A percentile compares a stretch with the other conserved stretches of the same genome.
Conservation (phyloP, 305 asterid genomes). For the Fraxinus dipetala region DNA sequence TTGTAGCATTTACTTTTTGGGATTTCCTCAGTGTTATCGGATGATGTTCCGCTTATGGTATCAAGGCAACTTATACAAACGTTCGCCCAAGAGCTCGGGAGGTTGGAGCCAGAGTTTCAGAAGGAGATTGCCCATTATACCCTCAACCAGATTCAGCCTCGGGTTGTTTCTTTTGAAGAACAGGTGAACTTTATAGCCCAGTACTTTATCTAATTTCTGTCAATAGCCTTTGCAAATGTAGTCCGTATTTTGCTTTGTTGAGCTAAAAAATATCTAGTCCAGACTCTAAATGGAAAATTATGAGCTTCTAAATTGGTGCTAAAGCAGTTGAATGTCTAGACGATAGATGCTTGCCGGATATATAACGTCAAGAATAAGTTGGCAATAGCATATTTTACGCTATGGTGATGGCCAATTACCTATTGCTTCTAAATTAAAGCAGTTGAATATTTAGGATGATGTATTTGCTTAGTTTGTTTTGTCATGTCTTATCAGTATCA, state of each 20-base stretch:
- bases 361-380: neutral
- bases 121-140: slow-evolving; percentile 88
- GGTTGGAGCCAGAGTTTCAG: slow-evolving; percentile 75
- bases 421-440: neutral
- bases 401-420: neutral
- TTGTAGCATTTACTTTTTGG: neutral
- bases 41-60: slow-evolving; percentile 89
- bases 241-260: neutral
- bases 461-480: neutral
- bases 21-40: slow-evolving; percentile 59
- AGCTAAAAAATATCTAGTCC: neutral
- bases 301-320: neutral
- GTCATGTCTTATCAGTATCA: neutral
- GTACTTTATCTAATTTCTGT: neutral
- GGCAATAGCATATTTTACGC: neutral
- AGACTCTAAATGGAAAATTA: neutral
- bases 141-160: slow-evolving; percentile 92
- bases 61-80: slow-evolving; percentile 92
- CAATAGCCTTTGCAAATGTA: neutral
- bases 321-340: neutral
- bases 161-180: slow-evolving; percentile 90
- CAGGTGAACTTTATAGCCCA: slow-evolving; percentile 44
- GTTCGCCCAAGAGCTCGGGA: slow-evolving; percentile 89
- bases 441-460: neutral
- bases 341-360: neutral